Percentiles rank a stretch among this genome's conserved stretches.
phyloP scores from a whole-genome alignment of 768 basidiomycete genomes.

The Tulasnella calospora region DNA sequence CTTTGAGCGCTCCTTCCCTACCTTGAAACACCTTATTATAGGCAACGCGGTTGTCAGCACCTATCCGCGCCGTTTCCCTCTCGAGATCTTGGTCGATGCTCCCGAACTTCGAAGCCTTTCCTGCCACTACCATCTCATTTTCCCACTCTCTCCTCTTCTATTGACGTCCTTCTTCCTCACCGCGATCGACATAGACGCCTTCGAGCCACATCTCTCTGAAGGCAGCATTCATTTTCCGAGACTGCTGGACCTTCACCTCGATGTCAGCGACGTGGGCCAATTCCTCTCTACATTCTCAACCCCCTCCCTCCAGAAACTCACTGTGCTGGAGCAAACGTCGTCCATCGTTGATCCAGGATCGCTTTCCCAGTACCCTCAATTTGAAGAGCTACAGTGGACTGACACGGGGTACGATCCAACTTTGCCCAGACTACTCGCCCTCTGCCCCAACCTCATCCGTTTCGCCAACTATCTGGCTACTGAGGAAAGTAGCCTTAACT shows the following conservation, averaged over 20 bases:
- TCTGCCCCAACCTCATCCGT: neutral
- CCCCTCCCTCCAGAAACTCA: neutral
- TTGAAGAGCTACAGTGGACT: neutral
- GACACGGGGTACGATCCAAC: neutral
- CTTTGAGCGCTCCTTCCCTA: neutral
- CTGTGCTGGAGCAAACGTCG: neutral
- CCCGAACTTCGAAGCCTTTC: neutral
- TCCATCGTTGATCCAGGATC: neutral
- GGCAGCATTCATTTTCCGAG: neutral
- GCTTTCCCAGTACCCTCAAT: neutral
- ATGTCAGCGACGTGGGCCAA: neutral
- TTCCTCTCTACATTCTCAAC: neutral
- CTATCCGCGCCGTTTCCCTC: neutral
- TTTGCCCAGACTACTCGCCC: neutral
- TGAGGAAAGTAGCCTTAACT: neutral
- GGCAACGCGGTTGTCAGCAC: neutral
- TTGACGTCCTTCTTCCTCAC: neutral
- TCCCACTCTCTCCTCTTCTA: neutral
- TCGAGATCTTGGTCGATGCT: neutral
- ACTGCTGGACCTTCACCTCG: neutral
- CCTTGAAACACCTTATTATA: neutral
- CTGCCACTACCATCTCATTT: neutral
- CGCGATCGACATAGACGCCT: neutral
- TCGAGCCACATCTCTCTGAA: neutral
- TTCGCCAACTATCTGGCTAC: neutral